These are phyloP conservation scores for Fusarium sp. DNA, from an alignment of 2,329 filamentous ascomycete species.

Conservation along the genomic window DNA sequence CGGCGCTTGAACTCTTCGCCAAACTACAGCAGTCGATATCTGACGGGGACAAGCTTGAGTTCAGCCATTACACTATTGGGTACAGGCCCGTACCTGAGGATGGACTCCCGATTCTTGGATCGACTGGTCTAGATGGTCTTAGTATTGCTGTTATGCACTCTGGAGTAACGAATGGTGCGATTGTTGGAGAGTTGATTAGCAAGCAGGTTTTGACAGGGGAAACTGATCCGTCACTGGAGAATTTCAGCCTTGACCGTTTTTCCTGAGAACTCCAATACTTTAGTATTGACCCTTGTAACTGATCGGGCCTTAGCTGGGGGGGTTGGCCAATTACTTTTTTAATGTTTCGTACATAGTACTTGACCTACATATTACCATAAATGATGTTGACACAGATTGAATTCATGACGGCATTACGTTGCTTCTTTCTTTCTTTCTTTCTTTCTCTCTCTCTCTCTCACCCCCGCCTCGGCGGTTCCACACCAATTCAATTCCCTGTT, in stretches of 20 bases:
- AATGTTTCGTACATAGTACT: too few species aligned
- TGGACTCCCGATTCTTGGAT: conserved; percentile 20
- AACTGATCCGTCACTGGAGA: neutral
- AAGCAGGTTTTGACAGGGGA: neutral
- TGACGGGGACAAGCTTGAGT: conserved; percentile 7
- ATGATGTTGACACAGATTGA: too few species aligned
- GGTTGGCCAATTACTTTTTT: too few species aligned
- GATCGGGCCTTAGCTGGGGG: too few species aligned
- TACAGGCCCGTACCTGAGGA: conserved; percentile 11
- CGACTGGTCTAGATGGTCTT: conserved; percentile 8
- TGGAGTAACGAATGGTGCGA: conserved; percentile 23
- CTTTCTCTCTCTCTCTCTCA: too few species aligned
- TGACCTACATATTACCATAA: too few species aligned
- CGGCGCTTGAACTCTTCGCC: conserved; percentile 14
- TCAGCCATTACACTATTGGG: conserved; percentile 19
- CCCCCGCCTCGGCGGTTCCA: too few species aligned
- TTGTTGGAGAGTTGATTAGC: conserved; percentile 21
- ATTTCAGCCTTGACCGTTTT: neutral
- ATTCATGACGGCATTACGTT: too few species aligned
- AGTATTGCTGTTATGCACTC: conserved; percentile 29
- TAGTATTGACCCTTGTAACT: too few species aligned
- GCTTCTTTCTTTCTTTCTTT: too few species aligned
- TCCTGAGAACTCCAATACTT: rapidly evolving
- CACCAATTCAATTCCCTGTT: too few species aligned
- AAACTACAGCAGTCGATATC: conserved; percentile 5